Evolutionary conservation across 2,329 filamentous ascomycete species (phyloP).

Genomic region (Drechslerella coelobrocha): DNA sequence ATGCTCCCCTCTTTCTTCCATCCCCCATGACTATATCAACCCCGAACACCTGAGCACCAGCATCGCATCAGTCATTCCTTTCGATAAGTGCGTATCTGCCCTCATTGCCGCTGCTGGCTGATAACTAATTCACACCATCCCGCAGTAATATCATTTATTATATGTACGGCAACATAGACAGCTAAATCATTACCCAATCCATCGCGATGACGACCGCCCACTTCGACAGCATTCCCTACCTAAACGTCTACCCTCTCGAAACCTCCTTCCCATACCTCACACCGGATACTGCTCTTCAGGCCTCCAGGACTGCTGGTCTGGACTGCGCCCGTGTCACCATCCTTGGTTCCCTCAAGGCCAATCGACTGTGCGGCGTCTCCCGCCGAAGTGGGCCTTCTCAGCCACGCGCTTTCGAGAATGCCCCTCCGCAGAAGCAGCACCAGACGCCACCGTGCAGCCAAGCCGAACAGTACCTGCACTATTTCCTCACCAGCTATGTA

Average conservation of each 20-base stretch:
- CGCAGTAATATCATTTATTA: neutral
- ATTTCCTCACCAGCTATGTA: slow-evolving; percentile 33
- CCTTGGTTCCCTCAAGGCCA: slow-evolving; percentile 44
- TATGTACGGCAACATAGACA: neutral
- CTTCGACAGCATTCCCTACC: slow-evolving; percentile 39
- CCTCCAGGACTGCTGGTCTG: slow-evolving; percentile 18
- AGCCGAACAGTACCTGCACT: slow-evolving; percentile 18
- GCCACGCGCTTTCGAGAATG: neutral
- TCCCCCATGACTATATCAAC: no score
- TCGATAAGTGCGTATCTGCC: no score
- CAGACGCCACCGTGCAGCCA: neutral
- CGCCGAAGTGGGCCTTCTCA: neutral
- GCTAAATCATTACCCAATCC: neutral
- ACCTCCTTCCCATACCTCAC: slow-evolving; percentile 41
- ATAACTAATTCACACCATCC: neutral
- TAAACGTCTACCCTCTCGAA: slow-evolving; percentile 35
- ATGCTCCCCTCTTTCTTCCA: no score
- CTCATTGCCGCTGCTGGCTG: no score
- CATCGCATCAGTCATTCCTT: no score
- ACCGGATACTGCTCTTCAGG: slow-evolving; percentile 25
- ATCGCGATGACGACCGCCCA: slow-evolving; percentile 13
- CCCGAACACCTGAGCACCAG: no score
- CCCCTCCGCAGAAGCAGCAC: neutral
- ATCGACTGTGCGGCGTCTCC: slow-evolving; percentile 19
- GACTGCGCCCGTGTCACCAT: slow-evolving; percentile 47